Conservation (phyloP, 345 rosid genomes). For the Toxicodendron radicans region DNA sequence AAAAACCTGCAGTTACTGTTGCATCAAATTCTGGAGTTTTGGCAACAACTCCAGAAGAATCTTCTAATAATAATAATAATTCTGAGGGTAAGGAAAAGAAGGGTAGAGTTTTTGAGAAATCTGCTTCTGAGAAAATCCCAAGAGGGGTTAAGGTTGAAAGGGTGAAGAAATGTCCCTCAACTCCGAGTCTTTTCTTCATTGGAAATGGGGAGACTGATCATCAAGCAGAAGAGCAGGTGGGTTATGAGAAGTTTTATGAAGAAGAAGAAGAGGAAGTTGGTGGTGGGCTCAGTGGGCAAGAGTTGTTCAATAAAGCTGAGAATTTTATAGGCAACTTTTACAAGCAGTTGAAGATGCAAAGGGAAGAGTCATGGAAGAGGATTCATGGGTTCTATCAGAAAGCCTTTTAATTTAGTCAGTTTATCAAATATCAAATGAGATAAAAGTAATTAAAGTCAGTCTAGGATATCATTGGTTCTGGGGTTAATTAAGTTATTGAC, state of each 20-base stretch:
- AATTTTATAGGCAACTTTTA: constrained; percentile 62
- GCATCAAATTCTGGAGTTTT: constrained; percentile 19
- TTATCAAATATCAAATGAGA: too few species aligned
- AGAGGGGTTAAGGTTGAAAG: constrained; percentile 14
- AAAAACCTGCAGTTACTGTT: constrained; percentile 8
- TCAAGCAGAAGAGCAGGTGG: constrained; percentile 12
- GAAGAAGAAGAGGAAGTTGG: constrained; percentile 28
- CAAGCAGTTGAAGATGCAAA: constrained; percentile 71
- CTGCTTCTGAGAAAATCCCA: constrained; percentile 32
- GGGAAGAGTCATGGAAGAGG: constrained; percentile 61
- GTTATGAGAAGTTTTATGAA: neutral
- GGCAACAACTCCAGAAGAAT: constrained; percentile 2
- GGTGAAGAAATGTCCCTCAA: constrained; percentile 53
- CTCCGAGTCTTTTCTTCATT: constrained; percentile 62
- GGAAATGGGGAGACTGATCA: constrained; percentile 40
- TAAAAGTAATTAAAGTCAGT: neutral
- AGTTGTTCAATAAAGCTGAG: constrained; percentile 60
- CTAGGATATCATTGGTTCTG: constrained; percentile 22
- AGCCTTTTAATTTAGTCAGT: constrained; percentile 27
- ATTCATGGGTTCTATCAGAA: constrained; percentile 52
- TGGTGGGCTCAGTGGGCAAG: constrained; percentile 46
- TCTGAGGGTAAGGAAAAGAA: constrained; percentile 22
- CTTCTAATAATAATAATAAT: neutral
- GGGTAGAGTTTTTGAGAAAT: constrained; percentile 32
- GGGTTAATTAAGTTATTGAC: neutral